Evolutionary conservation across 768 basidiomycete genomes (phyloP), one percentile per base, ranked within the genome.

Genomic region (Suillus tomentosus): DNA sequence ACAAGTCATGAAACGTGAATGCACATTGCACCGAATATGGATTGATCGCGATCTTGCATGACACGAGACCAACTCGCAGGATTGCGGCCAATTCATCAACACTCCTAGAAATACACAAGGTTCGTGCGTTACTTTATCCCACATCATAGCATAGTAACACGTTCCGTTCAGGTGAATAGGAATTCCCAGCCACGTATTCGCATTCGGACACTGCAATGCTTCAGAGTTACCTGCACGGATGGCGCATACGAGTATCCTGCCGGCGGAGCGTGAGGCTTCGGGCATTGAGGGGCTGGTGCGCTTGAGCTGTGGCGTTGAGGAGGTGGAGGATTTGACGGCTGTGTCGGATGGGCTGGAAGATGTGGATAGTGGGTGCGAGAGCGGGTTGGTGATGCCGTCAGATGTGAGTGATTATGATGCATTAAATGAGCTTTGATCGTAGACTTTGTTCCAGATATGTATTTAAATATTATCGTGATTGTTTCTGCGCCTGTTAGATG

Each of bases 251-350:
- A 85, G 85, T 59, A 86, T 94, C 58, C 89, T 92, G 0, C 81
- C 83, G 31, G 85, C 76, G 1, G 90, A 92, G 75, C 80, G 93
- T 11, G 84, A 79, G 34, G 59, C 77, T 15, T 78, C 94, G 36
- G 95, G 96, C 1, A 94, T 99, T 65, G 88, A 88, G n/a, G 85
- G 89, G 66, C 74, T 96, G 64, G 79, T 97, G 3, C 80, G 96
- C n/a, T 74, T 99, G 67, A 90, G 88, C 42, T 92, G 95, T 1
- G 96, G 96, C 3, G 84, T 96, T 15, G 96, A 98, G 77, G 95
- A 99, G 58, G 80, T 73, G 15, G 89, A 91, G 27, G 96, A 99
- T 78, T 72, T 42, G 56, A 58, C 22, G 24, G 5, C 15, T 27
- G 39, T 93, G 95, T 78, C 76, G 69, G 82, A 84, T 69, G 92